Conservation (phyloP, 495 filamentous ascomycete species). For the Talaromyces thailandensis region DNA sequence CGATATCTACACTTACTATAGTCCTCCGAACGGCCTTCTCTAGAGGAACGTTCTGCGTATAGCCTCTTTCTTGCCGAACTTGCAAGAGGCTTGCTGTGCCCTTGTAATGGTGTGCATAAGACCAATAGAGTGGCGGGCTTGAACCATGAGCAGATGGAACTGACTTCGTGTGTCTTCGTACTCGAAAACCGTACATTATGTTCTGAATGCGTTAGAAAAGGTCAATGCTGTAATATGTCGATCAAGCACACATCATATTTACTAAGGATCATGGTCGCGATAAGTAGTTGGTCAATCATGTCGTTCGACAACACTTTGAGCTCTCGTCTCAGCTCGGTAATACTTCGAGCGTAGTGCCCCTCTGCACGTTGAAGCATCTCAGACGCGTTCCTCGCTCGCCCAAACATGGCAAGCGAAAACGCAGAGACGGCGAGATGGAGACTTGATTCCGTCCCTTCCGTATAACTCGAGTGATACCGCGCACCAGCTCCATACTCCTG, state of each 20-base stretch:
- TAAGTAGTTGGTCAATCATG: slow-evolving; percentile 19
- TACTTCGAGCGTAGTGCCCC: slow-evolving; percentile 10
- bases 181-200: background rate
- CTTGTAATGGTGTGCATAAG: slow-evolving; percentile 9
- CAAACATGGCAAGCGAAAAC: slow-evolving; percentile 19
- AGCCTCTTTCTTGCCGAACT: slow-evolving; percentile 13
- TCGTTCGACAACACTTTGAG: slow-evolving; percentile 10
- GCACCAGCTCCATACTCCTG: slow-evolving; percentile 15
- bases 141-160: background rate
- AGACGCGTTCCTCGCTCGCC: slow-evolving; percentile 9
- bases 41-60: slow-evolving; percentile 12
- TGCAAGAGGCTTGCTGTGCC: slow-evolving; percentile 16
- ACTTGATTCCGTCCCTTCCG: slow-evolving; percentile 12
- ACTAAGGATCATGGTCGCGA: slow-evolving; percentile 21
- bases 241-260: slow-evolving; percentile 17
- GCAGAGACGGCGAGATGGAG: slow-evolving; percentile 19
- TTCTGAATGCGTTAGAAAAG: background rate
- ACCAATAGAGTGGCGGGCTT: background rate
- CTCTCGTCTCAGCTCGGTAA: slow-evolving; percentile 8
- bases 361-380: slow-evolving; percentile 11
- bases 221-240: background rate
- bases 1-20: background rate
- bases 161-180: background rate
- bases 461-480: slow-evolving; percentile 9
- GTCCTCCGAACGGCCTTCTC: slow-evolving; percentile 15